Percentiles rank a stretch among this genome's conserved stretches.
Evolutionary conservation across 768 basidiomycete species (phyloP).

Genomic region (Suillus tomentosus): DNA sequence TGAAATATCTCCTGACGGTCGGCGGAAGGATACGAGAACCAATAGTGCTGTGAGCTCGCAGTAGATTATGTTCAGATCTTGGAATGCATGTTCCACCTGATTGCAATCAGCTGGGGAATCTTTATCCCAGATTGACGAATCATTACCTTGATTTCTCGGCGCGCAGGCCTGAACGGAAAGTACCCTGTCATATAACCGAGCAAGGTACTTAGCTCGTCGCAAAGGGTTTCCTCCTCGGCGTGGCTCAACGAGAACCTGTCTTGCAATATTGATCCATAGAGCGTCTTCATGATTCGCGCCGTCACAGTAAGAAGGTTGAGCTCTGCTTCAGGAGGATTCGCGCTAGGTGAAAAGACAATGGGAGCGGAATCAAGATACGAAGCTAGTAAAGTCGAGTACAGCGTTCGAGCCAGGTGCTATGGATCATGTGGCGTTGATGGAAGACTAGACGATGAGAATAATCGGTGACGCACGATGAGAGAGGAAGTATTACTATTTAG

Average conservation of each 20-base stretch:
- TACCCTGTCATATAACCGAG: constrained; percentile 78
- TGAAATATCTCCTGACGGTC: constrained; percentile 12
- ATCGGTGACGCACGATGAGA: constrained; percentile 28
- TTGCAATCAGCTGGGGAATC: neutral
- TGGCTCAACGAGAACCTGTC: constrained; percentile 38
- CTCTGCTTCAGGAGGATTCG: constrained; percentile 59
- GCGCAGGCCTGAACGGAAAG: constrained; percentile 72
- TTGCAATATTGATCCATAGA: constrained; percentile 63
- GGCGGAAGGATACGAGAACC: constrained; percentile 39
- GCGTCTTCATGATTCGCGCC: constrained; percentile 53
- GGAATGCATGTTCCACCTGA: constrained; percentile 65
- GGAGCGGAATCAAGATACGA: constrained; percentile 90
- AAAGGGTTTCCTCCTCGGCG: constrained; percentile 25
- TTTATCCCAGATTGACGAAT: constrained; percentile 3
- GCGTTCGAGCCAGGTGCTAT: constrained; percentile 67
- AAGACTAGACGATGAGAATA: constrained; percentile 19
- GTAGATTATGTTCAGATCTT: constrained; percentile 74
- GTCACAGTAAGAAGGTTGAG: constrained; percentile 60
- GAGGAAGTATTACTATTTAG: constrained; percentile 21
- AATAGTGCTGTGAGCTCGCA: constrained; percentile 76
- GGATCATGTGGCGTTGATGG: constrained; percentile 8
- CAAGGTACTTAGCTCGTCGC: constrained; percentile 56
- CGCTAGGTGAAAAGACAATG: constrained; percentile 70
- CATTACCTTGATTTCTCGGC: constrained; percentile 58
- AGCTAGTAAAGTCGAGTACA: constrained; percentile 80